Evolutionary conservation across 306 rosid genomes (phyloP), one percentile per base, ranked within the genome.

Genomic region (Echinosophora koreensis): DNA sequence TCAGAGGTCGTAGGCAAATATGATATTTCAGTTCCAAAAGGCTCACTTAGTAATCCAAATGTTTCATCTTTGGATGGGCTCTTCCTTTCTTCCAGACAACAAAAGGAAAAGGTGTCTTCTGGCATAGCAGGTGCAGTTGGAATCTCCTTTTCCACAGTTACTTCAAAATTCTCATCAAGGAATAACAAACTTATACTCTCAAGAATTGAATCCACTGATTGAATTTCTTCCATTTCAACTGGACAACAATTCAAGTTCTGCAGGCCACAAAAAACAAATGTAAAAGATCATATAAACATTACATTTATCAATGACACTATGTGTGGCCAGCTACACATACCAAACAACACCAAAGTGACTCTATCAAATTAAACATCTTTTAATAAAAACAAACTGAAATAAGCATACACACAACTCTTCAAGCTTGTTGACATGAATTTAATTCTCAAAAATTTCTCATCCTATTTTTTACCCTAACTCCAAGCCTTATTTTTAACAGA

Each of bases 91-190:
- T 83, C 59, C 8, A 66, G 76, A 50, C 51, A 74, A 42, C 22
- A 27, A 1, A 74, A 12, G 73, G 34, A 56, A 47, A 80, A 27
- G 8, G 50, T 52, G 30, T 74, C 59, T 41, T 85, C 85, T 9
- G 66, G 78, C 74, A 83, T 30, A 8, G 74, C 73, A 51, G 88
- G 85, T 12, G 83, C 89, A 22, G 80, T 73, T 50, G 77, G 79
- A 52, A 69, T 80, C 72, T 61, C 81, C 63, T 73, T 65, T 22
- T 37, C 78, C 74, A 56, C 81, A 76, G 44, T 75, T 14, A 56
- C 2, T 73, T 77, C 86, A 67, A 55, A 50, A 65, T 69, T 69
- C 73, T 82, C 85, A 18, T 75, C 66, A 39, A 70, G 39, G 66
- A 74, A 69, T 17, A 82, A 49, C 18, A 84, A 77, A 49, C 30